A percentile compares a stretch with the other conserved stretches of the same genome.
These are phyloP conservation scores for Metschnikowia dekortorum DNA, from an alignment of 805 yeast genomes.

Conservation along the genomic window DNA sequence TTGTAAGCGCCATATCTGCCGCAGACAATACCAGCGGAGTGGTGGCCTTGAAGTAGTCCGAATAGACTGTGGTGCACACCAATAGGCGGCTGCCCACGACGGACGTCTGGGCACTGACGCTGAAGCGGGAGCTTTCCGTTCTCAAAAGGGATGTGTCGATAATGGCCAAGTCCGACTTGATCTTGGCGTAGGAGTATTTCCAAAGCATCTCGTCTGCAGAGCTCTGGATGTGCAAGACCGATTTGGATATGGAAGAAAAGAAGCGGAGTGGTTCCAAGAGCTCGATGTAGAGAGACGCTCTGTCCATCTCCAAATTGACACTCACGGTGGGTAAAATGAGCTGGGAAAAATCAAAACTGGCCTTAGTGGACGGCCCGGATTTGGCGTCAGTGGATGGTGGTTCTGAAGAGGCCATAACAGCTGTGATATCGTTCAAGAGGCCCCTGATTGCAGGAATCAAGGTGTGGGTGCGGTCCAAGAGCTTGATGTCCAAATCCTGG, in stretches of 20 bases:
- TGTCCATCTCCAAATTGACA: slow-evolving; percentile 2
- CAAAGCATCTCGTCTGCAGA: not conserved
- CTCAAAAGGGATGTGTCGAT: slow-evolving; percentile 18
- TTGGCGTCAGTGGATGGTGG: no score
- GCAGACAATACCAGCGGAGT: slow-evolving; percentile 22
- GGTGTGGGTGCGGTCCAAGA: slow-evolving; percentile 5
- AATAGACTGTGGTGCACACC: slow-evolving; percentile 14
- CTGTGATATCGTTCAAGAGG: not conserved
- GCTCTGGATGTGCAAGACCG: not conserved
- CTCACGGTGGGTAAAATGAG: slow-evolving; percentile 3
- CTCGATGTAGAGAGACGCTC: slow-evolving; percentile 2
- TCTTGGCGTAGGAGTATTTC: slow-evolving; percentile 7
- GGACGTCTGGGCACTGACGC: slow-evolving; percentile 14
- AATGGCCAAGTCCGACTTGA: slow-evolving; percentile 17
- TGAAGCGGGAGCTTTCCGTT: slow-evolving; percentile 25
- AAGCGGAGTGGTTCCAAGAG: slow-evolving; percentile 9
- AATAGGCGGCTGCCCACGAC: slow-evolving; percentile 10
- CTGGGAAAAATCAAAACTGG: not conserved
- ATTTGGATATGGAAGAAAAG: slow-evolving; percentile 4
- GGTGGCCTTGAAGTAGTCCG: slow-evolving; percentile 31
- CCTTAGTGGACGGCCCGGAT: no score
- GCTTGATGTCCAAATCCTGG: slow-evolving; percentile 4
- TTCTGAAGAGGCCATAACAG: not conserved
- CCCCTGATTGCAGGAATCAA: not conserved
- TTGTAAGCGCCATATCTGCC: slow-evolving; percentile 12